Evolutionary conservation across 129 eudicot species (phyloP), one percentile per base, ranked within the genome.

Genomic region (Flaveria sonorensis): DNA sequence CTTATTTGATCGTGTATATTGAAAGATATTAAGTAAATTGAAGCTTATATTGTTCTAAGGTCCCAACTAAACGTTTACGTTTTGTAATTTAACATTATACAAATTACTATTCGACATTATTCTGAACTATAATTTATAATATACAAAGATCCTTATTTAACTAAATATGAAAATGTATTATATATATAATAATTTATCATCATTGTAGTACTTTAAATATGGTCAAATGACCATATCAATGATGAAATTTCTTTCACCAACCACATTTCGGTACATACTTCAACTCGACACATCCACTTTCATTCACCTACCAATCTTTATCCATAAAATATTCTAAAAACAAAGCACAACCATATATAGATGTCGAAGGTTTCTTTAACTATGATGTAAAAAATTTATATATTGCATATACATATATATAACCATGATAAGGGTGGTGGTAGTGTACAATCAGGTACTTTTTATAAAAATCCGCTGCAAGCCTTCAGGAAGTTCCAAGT

Each of bases 301-400:
- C 69, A 19, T 80, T 73, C 70, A 80, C 79, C 84, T 24, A 80
- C 79, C 62, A 40, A 63, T 40, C 74, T 80, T 64, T 73, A 65
- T 73, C 68, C 40, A 72, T 55, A 2, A 32, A 48, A 18, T 62
- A 47, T 74, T 16, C 9, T 32, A 14, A 30, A 42, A 57, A 48
- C 18, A 53, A 55, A 59, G 9, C 69, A 42, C 26, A 77, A 68
- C 43, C 18, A 39, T 52, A 8, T 11, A 45, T 14, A 45, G 8
- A 45, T 45, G 50, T 15, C 23, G 0, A 14, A 47, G 39, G 39
- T 60, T 60, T 60, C 14, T 10, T 19, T n/a, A 20, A 56, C 10
- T 56, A 7, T 56, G 12, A 2, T 11, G 50, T 45, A 10, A 9
- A 45, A 10, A 45, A 8, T 9, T 2, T 1, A 45, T 45, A 45